Evolutionary conservation across 768 basidiomycete species (phyloP).

Genomic region (Fomitopsis pulvina): DNA sequence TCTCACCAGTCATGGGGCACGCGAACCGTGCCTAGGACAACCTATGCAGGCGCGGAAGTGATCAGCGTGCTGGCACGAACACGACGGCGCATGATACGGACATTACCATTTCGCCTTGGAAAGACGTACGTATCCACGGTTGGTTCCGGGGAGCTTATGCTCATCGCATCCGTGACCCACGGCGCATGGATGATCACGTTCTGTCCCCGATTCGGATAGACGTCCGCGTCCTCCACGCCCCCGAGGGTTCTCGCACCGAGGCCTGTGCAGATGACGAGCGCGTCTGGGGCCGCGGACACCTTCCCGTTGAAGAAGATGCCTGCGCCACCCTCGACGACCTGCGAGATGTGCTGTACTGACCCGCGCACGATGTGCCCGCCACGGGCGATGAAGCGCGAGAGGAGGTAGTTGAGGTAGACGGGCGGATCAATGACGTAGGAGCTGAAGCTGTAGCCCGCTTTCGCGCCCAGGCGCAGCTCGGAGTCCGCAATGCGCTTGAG

Average conservation of each 20-base stretch:
- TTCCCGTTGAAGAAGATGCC: constrained; percentile 15
- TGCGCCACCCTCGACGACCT: constrained; percentile 58
- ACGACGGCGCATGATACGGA: constrained; percentile 15
- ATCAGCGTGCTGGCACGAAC: neutral
- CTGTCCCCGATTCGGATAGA: constrained; percentile 43
- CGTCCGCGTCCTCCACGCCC: constrained; percentile 42
- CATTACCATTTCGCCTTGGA: constrained; percentile 50
- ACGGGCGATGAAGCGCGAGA: constrained; percentile 44
- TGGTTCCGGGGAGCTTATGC: constrained; percentile 31
- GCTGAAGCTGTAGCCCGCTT: constrained; percentile 51
- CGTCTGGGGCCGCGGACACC: constrained; percentile 27
- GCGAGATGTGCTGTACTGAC: constrained; percentile 60
- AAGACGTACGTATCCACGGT: constrained; percentile 57
- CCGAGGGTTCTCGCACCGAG: constrained; percentile 49
- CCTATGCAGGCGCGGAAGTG: constrained; percentile 20
- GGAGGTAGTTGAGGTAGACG: constrained; percentile 57
- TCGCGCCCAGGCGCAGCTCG: constrained; percentile 35
- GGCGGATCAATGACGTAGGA: constrained; percentile 66
- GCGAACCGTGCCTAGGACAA: constrained; percentile 57
- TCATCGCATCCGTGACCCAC: constrained; percentile 48
- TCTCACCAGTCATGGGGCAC: constrained; percentile 53
- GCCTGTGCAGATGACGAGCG: constrained; percentile 65
- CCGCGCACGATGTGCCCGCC: constrained; percentile 62
- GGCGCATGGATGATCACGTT: constrained; percentile 38
- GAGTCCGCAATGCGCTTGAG: constrained; percentile 33